These are phyloP conservation scores for Irpex sp. DNA, from an alignment of 1,284 basidiomycete genomes.

Conservation along the genomic window DNA sequence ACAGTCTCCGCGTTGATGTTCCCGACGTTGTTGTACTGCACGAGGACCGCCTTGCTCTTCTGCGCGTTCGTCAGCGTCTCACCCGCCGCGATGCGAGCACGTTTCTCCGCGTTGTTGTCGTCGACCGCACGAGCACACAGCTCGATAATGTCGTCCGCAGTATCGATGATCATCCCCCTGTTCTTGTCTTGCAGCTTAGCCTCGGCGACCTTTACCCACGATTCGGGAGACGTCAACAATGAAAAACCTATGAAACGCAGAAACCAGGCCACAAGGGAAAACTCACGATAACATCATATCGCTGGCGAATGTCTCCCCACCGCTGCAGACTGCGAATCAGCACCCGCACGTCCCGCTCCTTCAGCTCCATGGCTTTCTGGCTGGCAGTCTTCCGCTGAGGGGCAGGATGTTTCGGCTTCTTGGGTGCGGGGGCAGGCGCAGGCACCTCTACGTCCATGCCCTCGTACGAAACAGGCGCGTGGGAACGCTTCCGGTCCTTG, in stretches of 20 bases:
- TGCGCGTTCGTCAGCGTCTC: slow-evolving; percentile 83
- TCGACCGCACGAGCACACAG: slow-evolving; percentile 84
- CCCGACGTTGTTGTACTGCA: slow-evolving; percentile 85
- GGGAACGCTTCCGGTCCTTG: slow-evolving; percentile 78
- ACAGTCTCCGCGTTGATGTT: slow-evolving; percentile 99
- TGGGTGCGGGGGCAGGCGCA: slow-evolving; percentile 51
- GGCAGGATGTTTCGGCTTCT: slow-evolving; percentile 69
- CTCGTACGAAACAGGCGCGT: slow-evolving; percentile 86
- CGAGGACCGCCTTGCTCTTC: slow-evolving; percentile 94
- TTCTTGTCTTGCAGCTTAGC: slow-evolving; percentile 96
- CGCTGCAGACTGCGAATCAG: slow-evolving; percentile 94
- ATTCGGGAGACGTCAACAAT: slow-evolving; percentile 4
- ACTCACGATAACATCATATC: slow-evolving; percentile 91
- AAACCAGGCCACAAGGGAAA: not conserved
- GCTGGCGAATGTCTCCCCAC: slow-evolving; percentile 96
- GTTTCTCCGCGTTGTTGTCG: slow-evolving; percentile 81
- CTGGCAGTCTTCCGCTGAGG: slow-evolving; percentile 81
- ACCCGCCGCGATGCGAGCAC: slow-evolving; percentile 72
- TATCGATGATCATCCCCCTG: slow-evolving; percentile 86
- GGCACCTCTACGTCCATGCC: slow-evolving; percentile 87
- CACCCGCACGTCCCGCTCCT: slow-evolving; percentile 95
- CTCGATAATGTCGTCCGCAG: slow-evolving; percentile 90
- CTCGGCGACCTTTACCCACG: slow-evolving; percentile 67
- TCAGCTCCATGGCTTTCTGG: slow-evolving; percentile 94
- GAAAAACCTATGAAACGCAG: not conserved